Percentiles rank a stretch among this genome's conserved stretches.
phyloP scores from a whole-genome alignment of 2,329 filamentous ascomycete genomes.

The Massarina eburnea region DNA sequence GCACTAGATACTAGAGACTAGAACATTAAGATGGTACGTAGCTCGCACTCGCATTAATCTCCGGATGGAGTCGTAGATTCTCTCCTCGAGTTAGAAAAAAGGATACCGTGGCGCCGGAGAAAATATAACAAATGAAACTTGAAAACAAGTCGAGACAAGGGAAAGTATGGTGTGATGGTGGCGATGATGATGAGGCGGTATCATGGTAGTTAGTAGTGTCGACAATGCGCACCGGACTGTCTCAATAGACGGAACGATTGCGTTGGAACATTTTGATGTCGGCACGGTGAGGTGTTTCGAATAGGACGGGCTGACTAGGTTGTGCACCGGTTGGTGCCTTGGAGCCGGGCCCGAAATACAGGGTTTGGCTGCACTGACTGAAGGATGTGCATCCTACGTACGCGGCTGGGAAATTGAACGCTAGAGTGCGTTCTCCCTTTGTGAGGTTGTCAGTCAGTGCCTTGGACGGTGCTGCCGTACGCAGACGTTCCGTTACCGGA shows the following conservation, averaged over 20 bases:
- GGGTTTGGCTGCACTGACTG: background rate
- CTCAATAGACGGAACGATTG: background rate
- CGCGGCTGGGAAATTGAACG: constrained; percentile 6
- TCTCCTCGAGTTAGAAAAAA: background rate
- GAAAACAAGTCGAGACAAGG: background rate
- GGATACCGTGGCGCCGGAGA: background rate
- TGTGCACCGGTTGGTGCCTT: constrained; percentile 7
- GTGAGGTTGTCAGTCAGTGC: background rate
- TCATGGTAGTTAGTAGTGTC: background rate
- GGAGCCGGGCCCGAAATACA: background rate
- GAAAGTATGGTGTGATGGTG: background rate
- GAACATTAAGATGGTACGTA: constrained; percentile 34
- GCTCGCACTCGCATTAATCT: constrained; percentile 26
- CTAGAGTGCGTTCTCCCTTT: background rate
- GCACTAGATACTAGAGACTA: constrained; percentile 34
- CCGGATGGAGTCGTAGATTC: constrained; percentile 9
- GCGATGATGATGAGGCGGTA: background rate
- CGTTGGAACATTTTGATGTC: background rate
- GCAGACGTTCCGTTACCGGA: background rate
- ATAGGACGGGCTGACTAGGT: background rate
- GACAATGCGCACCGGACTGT: background rate
- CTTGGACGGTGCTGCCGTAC: background rate
- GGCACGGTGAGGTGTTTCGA: background rate
- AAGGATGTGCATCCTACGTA: constrained; percentile 9
- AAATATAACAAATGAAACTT: constrained; percentile 1